These are phyloP conservation scores for Kodamaea hsintzibuensis DNA, from an alignment of 805 yeast species.

Conservation along the genomic window DNA sequence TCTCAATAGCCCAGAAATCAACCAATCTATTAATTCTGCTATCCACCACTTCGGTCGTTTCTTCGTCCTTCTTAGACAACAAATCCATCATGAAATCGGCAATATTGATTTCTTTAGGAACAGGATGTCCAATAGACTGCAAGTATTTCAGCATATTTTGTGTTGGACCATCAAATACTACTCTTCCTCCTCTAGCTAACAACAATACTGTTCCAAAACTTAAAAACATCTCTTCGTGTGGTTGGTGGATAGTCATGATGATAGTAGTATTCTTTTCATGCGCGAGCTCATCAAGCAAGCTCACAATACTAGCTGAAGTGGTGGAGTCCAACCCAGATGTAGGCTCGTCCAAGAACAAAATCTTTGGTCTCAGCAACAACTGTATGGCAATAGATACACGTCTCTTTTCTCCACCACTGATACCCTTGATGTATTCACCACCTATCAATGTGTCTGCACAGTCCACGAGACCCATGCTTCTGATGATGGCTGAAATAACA, in stretches of 20 bases:
- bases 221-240: slow-evolving; percentile 23
- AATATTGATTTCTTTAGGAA: slow-evolving; percentile 12
- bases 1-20: slow-evolving; percentile 25
- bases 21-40: slow-evolving; percentile 27
- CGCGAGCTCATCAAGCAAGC: slow-evolving; percentile 20
- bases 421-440: slow-evolving; percentile 22
- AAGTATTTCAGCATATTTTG: slow-evolving; percentile 14
- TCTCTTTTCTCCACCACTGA: slow-evolving; percentile 31
- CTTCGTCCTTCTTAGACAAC: slow-evolving; percentile 17
- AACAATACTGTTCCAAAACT: slow-evolving; percentile 22
- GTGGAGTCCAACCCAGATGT: slow-evolving; percentile 30
- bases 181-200: slow-evolving; percentile 26
- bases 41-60: slow-evolving; percentile 22
- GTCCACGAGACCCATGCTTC: slow-evolving; percentile 25
- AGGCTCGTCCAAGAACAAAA: slow-evolving; percentile 29
- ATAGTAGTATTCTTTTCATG: slow-evolving; percentile 21
- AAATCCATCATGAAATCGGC: slow-evolving; percentile 25
- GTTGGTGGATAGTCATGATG: slow-evolving; percentile 28
- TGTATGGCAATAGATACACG: slow-evolving; percentile 30
- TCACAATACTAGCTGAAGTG: slow-evolving; percentile 22
- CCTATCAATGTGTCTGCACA: slow-evolving; percentile 31
- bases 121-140: slow-evolving; percentile 12
- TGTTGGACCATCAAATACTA: slow-evolving; percentile 22
- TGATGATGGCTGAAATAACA: slow-evolving; percentile 17
- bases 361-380: slow-evolving; percentile 24